phyloP scores from a whole-genome alignment of 768 basidiomycete genomes.

The Suillus brevipes region DNA sequence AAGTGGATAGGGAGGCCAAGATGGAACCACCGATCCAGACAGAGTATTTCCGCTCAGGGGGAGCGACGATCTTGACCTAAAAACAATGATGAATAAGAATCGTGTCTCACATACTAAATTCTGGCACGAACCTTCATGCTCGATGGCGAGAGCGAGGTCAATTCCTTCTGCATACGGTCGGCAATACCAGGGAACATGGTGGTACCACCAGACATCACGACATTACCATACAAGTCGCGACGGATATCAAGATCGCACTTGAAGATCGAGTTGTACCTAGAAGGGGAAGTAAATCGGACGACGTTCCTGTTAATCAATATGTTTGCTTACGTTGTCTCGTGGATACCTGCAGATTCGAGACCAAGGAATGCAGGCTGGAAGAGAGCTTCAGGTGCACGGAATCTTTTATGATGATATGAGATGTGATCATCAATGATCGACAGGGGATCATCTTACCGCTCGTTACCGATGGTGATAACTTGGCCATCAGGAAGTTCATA shows the following conservation, averaged over 20 bases:
- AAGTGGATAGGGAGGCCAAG: slow-evolving; percentile 86
- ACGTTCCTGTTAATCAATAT: neutral
- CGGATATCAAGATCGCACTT: slow-evolving; percentile 72
- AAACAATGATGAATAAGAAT: slow-evolving; percentile 6
- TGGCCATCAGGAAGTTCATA: slow-evolving; percentile 94
- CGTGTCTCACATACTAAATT: neutral
- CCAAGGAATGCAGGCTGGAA: slow-evolving; percentile 61
- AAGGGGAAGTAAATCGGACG: slow-evolving; percentile 7
- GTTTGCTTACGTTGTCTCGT: slow-evolving; percentile 56
- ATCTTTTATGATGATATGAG: slow-evolving; percentile 31
- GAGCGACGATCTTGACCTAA: slow-evolving; percentile 88
- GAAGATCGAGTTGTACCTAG: slow-evolving; percentile 57
- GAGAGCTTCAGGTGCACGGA: slow-evolving; percentile 57
- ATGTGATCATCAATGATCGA: slow-evolving; percentile 1
- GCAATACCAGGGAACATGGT: slow-evolving; percentile 97
- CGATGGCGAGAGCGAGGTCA: slow-evolving; percentile 73
- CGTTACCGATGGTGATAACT: slow-evolving; percentile 84
- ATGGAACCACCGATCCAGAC: slow-evolving; percentile 94
- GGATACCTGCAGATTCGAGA: slow-evolving; percentile 84
- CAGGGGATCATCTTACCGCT: slow-evolving; percentile 40
- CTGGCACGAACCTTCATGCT: slow-evolving; percentile 72
- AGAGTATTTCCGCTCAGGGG: slow-evolving; percentile 92
- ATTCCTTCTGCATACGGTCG: slow-evolving; percentile 95
- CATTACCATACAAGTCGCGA: slow-evolving; percentile 36
- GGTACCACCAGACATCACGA: slow-evolving; percentile 72